phyloP scores from a whole-genome alignment of 2,329 filamentous ascomycete species.

The Diaporthe citri region DNA sequence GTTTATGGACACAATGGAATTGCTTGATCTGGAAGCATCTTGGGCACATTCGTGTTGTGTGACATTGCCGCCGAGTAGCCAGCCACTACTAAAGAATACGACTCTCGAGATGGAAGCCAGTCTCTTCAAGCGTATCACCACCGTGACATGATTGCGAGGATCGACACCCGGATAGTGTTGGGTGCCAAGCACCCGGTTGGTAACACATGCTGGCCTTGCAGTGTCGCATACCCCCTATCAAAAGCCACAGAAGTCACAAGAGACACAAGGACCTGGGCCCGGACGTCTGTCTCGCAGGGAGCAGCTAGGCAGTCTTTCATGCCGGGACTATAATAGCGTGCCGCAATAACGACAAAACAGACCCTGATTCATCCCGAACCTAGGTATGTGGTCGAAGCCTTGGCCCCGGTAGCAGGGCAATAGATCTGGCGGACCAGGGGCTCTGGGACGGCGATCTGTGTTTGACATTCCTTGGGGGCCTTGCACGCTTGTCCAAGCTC shows the following conservation, averaged over 20 bases:
- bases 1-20: constrained; percentile 44
- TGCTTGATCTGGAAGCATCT: constrained; percentile 42
- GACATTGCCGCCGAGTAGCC: constrained; percentile 42
- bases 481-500: constrained; percentile 20
- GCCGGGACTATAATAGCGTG: constrained; percentile 31
- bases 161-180: neutral
- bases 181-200: constrained; percentile 20
- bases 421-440: constrained; percentile 23
- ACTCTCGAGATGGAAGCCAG: constrained; percentile 40
- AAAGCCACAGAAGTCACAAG: constrained; percentile 2
- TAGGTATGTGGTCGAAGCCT: constrained; percentile 12
- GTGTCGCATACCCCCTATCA: constrained; percentile 22
- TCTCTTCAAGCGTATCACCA: constrained; percentile 13
- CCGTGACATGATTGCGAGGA: constrained; percentile 24
- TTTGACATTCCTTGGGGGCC: constrained; percentile 33
- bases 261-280: neutral
- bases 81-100: constrained; percentile 42
- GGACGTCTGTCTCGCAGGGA: constrained; percentile 3
- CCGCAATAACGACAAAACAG: constrained; percentile 36
- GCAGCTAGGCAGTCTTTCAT: constrained; percentile 17
- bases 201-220: constrained; percentile 16
- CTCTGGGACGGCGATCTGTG: constrained; percentile 35
- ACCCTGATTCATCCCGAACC: constrained; percentile 35
- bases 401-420: constrained; percentile 26
- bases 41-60: constrained; percentile 41